Evolutionary conservation across 768 basidiomycete genomes (phyloP).

Genomic region (Tephrocybe sp.): DNA sequence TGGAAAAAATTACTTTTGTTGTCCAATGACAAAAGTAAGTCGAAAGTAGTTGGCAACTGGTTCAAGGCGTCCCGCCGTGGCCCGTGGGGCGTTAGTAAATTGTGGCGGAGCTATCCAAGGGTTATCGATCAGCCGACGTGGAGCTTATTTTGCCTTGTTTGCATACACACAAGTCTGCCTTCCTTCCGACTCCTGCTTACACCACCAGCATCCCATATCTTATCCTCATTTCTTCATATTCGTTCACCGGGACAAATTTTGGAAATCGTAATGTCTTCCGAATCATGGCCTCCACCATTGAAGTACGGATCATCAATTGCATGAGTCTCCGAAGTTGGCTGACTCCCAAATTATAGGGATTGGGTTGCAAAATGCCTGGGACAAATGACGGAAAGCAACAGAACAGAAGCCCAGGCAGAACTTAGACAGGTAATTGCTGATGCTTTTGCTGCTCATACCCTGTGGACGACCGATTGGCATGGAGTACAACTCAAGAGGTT

Average conservation of each 20-base stretch:
- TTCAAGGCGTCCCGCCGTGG: too few relatives aligned
- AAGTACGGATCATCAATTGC: slow-evolving; percentile 47
- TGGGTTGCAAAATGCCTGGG: slow-evolving; percentile 95
- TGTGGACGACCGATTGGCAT: slow-evolving; percentile 95
- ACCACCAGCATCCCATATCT: background rate
- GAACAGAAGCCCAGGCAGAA: slow-evolving; percentile 86
- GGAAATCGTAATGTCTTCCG: slow-evolving; percentile 55
- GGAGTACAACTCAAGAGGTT: slow-evolving; percentile 86
- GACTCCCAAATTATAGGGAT: slow-evolving; percentile 51
- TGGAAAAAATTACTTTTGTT: too few relatives aligned
- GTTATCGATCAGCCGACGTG: too few relatives aligned
- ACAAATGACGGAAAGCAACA: slow-evolving; percentile 87
- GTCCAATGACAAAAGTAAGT: too few relatives aligned
- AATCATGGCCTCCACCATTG: slow-evolving; percentile 78
- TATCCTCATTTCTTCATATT: background rate
- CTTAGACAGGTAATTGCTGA: slow-evolving; percentile 96
- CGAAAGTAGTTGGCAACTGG: too few relatives aligned
- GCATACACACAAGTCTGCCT: background rate
- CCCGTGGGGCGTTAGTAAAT: too few relatives aligned
- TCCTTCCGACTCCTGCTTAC: too few relatives aligned
- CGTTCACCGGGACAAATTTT: background rate
- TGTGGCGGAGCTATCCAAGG: too few relatives aligned
- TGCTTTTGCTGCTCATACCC: slow-evolving; percentile 76
- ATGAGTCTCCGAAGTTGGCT: slow-evolving; percentile 10
- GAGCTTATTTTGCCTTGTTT: slow-evolving; percentile 5